Conservation (phyloP, 192 early-diverging fungal genomes). For the Obelidium mucronatum region DNA sequence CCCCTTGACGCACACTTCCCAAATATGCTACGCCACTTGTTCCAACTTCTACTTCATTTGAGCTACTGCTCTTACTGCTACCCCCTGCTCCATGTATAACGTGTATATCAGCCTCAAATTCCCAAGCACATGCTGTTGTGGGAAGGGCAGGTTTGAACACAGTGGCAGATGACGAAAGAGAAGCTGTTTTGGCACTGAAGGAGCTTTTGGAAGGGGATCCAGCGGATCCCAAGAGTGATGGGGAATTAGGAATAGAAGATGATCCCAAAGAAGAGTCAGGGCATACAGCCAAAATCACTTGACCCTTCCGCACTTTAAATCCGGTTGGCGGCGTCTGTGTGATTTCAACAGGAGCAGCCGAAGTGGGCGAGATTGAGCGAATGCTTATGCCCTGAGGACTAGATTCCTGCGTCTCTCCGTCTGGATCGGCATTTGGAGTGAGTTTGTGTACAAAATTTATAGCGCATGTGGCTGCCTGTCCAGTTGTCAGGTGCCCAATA, state of each 20-base stretch:
- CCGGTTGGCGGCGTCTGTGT: constrained; percentile 18
- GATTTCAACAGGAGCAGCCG: not conserved
- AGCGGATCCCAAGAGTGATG: not conserved
- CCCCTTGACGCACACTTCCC: constrained; percentile 64
- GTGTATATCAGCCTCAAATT: constrained; percentile 72
- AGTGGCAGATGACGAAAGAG: not conserved
- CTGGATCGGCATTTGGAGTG: not conserved
- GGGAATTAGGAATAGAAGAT: not conserved
- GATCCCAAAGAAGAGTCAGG: not conserved
- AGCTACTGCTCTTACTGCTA: not conserved
- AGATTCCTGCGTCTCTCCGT: not conserved
- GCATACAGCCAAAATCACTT: constrained; percentile 26
- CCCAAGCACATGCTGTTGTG: constrained; percentile 43
- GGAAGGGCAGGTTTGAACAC: not conserved
- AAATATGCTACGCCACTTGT: constrained; percentile 67
- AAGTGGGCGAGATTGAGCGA: not conserved
- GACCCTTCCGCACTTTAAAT: constrained; percentile 44
- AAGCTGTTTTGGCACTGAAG: not conserved
- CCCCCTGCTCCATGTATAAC: constrained; percentile 63
- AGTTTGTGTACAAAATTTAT: constrained; percentile 48
- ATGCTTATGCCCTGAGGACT: not conserved
- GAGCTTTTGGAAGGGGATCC: not conserved
- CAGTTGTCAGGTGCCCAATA: constrained; percentile 67
- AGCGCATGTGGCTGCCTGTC: constrained; percentile 81
- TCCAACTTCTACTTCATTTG: constrained; percentile 48